phyloP scores from a whole-genome alignment of 768 basidiomycete species.

The Crucibulum laeve region DNA sequence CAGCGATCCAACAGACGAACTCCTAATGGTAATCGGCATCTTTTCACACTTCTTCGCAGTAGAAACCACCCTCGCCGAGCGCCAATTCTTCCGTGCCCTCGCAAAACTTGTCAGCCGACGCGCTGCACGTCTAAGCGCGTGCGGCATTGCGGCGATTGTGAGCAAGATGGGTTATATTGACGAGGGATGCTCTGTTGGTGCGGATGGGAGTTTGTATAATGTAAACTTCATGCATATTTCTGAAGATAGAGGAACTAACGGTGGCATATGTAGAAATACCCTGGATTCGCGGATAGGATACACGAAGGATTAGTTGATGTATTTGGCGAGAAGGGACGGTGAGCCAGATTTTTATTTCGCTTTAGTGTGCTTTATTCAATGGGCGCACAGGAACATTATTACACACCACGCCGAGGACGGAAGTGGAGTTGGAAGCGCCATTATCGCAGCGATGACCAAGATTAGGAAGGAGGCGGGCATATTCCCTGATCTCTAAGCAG shows the following conservation, averaged over 20 bases:
- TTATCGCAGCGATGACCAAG: slow-evolving; percentile 59
- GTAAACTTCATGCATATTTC: slow-evolving; percentile 37
- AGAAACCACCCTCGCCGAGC: slow-evolving; percentile 93
- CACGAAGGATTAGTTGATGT: slow-evolving; percentile 92
- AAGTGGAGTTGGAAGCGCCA: slow-evolving; percentile 93
- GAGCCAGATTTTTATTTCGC: slow-evolving; percentile 20
- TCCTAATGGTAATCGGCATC: slow-evolving; percentile 94
- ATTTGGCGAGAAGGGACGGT: slow-evolving; percentile 95
- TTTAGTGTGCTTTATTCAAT: slow-evolving; percentile 1
- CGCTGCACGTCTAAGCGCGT: slow-evolving; percentile 87
- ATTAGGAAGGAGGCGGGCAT: not conserved
- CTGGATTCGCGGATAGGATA: slow-evolving; percentile 88
- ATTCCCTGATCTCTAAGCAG: not conserved
- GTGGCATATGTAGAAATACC: slow-evolving; percentile 78
- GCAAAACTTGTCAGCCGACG: slow-evolving; percentile 86
- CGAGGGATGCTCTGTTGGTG: slow-evolving; percentile 84
- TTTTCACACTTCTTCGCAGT: slow-evolving; percentile 96
- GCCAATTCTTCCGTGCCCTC: slow-evolving; percentile 94
- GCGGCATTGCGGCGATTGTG: slow-evolving; percentile 96
- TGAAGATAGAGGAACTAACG: not conserved
- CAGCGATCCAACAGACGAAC: slow-evolving; percentile 94
- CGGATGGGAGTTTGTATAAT: slow-evolving; percentile 94
- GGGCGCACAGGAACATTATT: slow-evolving; percentile 49
- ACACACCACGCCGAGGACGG: slow-evolving; percentile 89
- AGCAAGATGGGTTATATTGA: slow-evolving; percentile 93